These are phyloP conservation scores for Zasmidium angulare DNA, from an alignment of 2,329 filamentous ascomycete genomes.

Conservation along the genomic window DNA sequence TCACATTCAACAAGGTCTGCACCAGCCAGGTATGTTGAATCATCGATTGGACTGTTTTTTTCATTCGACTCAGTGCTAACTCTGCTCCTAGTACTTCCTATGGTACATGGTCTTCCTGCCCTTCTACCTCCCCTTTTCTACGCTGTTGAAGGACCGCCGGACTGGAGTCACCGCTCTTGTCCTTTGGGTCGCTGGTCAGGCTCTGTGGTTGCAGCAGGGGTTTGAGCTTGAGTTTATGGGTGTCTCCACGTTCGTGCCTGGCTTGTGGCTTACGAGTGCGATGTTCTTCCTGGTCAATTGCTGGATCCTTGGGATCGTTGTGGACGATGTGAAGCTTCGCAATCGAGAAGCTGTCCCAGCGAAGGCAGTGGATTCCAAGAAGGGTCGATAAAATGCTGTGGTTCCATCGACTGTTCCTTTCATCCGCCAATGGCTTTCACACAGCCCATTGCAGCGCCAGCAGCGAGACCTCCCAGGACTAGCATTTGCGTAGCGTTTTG, in stretches of 20 bases:
- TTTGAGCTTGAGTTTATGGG: slow-evolving; percentile 62
- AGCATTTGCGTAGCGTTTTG: slow-evolving; percentile 65
- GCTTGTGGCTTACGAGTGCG: slow-evolving; percentile 73
- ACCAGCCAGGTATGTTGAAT: slow-evolving; percentile 76
- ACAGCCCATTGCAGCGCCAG: slow-evolving; percentile 64
- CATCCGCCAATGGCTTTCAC: slow-evolving; percentile 55
- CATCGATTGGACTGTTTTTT: not conserved
- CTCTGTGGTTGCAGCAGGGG: slow-evolving; percentile 51
- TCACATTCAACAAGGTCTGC: slow-evolving; percentile 98
- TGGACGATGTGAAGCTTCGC: slow-evolving; percentile 58
- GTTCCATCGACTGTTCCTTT: slow-evolving; percentile 2
- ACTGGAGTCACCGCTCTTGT: slow-evolving; percentile 65
- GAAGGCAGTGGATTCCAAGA: slow-evolving; percentile 3
- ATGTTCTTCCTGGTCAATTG: slow-evolving; percentile 82
- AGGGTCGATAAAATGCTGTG: slow-evolving; percentile 10
- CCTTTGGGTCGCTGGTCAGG: slow-evolving; percentile 75
- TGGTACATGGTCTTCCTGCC: slow-evolving; percentile 97
- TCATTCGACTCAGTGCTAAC: slow-evolving; percentile 11
- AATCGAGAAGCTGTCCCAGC: not conserved
- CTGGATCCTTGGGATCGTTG: slow-evolving; percentile 80
- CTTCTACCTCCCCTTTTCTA: slow-evolving; percentile 81
- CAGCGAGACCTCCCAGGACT: slow-evolving; percentile 63
- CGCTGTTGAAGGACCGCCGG: slow-evolving; percentile 60
- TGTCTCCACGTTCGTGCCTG: slow-evolving; percentile 77
- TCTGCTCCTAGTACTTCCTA: slow-evolving; percentile 76